phyloP scores from a whole-genome alignment of 148 eudicot species.

The Amaranthus palmeri region DNA sequence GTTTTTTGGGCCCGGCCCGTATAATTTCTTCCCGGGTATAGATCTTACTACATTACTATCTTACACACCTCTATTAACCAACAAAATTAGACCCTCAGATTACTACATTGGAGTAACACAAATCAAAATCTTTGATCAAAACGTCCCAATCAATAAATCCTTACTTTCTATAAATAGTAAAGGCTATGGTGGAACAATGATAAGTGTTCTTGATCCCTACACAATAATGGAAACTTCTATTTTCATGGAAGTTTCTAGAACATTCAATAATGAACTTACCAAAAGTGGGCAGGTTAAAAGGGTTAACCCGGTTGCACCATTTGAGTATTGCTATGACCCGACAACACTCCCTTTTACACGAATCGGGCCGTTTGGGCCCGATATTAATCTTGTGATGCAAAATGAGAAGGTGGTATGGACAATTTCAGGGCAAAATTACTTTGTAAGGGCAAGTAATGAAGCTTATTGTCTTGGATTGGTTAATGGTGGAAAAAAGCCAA shows the following conservation, averaged over 20 bases:
- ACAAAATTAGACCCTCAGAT: conserved; percentile 2
- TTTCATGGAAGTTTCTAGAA: background rate
- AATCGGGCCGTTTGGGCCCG: conserved; percentile 34
- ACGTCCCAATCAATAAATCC: background rate
- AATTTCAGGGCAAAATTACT: conserved; percentile 37
- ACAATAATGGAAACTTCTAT: background rate
- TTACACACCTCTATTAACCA: conserved; percentile 44
- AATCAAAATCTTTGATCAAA: background rate
- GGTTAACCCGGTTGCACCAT: conserved; percentile 30
- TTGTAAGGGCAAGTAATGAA: conserved; percentile 24
- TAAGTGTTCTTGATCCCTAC: background rate
- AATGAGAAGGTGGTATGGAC: conserved; percentile 35
- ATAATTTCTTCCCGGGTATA: conserved; percentile 25
- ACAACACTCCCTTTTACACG: conserved; percentile 6
- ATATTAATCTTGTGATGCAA: conserved; percentile 40
- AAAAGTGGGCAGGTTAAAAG: background rate
- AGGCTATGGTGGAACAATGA: background rate
- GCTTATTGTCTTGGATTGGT: conserved; percentile 38
- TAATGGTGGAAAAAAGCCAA: conserved; percentile 36
- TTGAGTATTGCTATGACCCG: conserved; percentile 31
- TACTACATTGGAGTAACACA: conserved; percentile 24
- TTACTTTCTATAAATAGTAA: background rate
- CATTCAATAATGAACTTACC: background rate
- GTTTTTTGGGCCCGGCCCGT: conserved; percentile 41
- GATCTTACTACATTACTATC: conserved; percentile 23